These are phyloP conservation scores for Entelexis paramagnoliae DNA, from an alignment of 1,139 yeast species.

Conservation along the genomic window DNA sequence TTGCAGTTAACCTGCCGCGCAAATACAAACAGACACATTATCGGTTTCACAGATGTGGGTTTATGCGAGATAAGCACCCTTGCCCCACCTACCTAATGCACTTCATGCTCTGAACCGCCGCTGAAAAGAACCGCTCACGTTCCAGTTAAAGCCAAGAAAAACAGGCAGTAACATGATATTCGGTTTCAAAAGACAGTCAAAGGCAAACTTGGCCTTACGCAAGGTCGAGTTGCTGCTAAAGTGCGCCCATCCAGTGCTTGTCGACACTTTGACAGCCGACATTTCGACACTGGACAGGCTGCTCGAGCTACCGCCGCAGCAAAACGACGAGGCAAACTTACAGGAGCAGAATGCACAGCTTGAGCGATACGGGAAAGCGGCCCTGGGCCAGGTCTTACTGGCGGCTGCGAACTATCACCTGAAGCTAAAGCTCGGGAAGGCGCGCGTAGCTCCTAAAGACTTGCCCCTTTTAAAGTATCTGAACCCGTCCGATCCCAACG, in stretches of 20 bases:
- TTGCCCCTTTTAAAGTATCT: conserved; percentile 11
- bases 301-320: not conserved
- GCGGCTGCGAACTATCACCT: conserved; percentile 16
- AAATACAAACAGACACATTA: too few species aligned
- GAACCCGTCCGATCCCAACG: conserved; percentile 2
- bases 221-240: not conserved
- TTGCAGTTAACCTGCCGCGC: too few species aligned
- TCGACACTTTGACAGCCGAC: not conserved
- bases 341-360: not conserved
- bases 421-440: conserved; percentile 13
- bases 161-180: not conserved
- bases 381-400: conserved; percentile 5
- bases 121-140: not conserved
- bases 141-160: too few species aligned
- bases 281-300: not conserved
- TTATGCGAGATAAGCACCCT: too few species aligned
- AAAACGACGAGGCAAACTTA: not conserved
- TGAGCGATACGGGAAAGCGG: not conserved
- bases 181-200: not conserved
- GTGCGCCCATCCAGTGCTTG: not conserved
- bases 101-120: too few species aligned
- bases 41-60: too few species aligned
- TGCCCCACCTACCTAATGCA: not conserved
- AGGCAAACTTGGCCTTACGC: not conserved
- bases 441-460: not conserved